A percentile compares a stretch with the other conserved stretches of the same genome.
These are phyloP conservation scores for Podospora pseudocomata DNA, from an alignment of 495 filamentous ascomycete species.

Conservation along the genomic window DNA sequence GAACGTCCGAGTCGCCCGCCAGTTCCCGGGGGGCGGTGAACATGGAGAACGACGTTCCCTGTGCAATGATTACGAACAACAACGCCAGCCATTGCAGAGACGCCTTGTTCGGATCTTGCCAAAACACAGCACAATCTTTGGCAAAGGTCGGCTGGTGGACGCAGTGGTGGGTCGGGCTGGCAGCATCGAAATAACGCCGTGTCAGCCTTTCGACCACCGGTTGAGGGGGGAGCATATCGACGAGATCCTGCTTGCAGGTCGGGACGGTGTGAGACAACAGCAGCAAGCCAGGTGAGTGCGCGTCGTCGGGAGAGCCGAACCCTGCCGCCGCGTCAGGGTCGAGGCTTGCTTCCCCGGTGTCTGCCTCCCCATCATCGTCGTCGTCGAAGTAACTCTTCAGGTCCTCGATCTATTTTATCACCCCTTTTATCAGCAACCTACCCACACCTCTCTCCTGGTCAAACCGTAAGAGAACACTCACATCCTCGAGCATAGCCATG, in stretches of 20 bases:
- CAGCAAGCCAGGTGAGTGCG: slow-evolving; percentile 33
- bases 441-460: neutral
- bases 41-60: slow-evolving; percentile 39
- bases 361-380: slow-evolving; percentile 34
- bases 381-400: slow-evolving; percentile 46
- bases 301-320: slow-evolving; percentile 23
- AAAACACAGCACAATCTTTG: slow-evolving; percentile 49
- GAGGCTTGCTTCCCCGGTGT: slow-evolving; percentile 14
- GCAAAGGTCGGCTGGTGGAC: slow-evolving; percentile 46
- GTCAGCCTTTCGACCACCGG: slow-evolving; percentile 41
- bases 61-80: slow-evolving; percentile 41
- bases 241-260: slow-evolving; percentile 35
- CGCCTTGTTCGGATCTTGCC: slow-evolving; percentile 35
- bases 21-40: slow-evolving; percentile 41
- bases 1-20: slow-evolving; percentile 26
- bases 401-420: slow-evolving; percentile 39
- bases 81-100: slow-evolving; percentile 45
- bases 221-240: slow-evolving; percentile 40
- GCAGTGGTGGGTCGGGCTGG: slow-evolving; percentile 42
- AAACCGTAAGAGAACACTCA: slow-evolving; percentile 23
- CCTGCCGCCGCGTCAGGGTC: slow-evolving; percentile 13
- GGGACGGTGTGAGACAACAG: slow-evolving; percentile 27
- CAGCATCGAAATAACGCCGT: slow-evolving; percentile 49
- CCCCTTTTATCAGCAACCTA: neutral
- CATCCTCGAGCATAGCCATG: slow-evolving; percentile 54